Base-by-base conservation (phyloP, 257 asterid species). In the Nicotiana noctiflora region DNA sequence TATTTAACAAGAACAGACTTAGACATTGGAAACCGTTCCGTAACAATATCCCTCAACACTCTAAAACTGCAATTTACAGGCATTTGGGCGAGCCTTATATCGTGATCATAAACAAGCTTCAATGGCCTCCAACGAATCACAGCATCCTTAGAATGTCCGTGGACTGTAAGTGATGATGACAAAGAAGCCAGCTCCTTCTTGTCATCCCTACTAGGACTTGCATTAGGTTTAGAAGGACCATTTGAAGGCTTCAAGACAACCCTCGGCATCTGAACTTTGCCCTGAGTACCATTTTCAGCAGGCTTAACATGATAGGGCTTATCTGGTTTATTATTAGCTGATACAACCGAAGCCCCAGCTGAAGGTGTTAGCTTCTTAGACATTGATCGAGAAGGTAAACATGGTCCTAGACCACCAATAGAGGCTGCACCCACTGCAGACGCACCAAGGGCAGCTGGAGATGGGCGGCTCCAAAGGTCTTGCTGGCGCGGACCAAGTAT, bases 381-480 rank as follows among this genome's bases (percentile, higher is more conserved):
- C 3, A 77, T 89, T 8, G 97, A 89, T 59, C 97, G 84, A 57
- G 97, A 94, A 2, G 99, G 98, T 88, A 96, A 85, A 83, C 98
- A 91, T 6, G 98, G 98, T 1, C 98, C 98, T 40, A 92, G 94
- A 31, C 99, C 99, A 3, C 88, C 94, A 83, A 92, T 85, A 8
- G 99, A 96, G n/a, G 97, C 94, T 67, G 97, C 96, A 44, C 97
- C 95, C 32, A 94, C 93, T 0, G 98, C 99, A 79, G 99, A 96
- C 37, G 99, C 99, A 29, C 99, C 99, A 59, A 94, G 94, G 9
- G 99, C 99, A 9, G 99, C 99, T 17, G 98, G 99, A 1, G 99
- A 96, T 8, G 99, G 99, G 31, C 95, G 94, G 86, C 98, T 96
- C 85, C 89, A 97, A 75, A 95, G 97, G 75, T 96, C 99, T 89